Evolutionary conservation across 306 rosid species (phyloP).

Genomic region (Fragaria vesca): DNA sequence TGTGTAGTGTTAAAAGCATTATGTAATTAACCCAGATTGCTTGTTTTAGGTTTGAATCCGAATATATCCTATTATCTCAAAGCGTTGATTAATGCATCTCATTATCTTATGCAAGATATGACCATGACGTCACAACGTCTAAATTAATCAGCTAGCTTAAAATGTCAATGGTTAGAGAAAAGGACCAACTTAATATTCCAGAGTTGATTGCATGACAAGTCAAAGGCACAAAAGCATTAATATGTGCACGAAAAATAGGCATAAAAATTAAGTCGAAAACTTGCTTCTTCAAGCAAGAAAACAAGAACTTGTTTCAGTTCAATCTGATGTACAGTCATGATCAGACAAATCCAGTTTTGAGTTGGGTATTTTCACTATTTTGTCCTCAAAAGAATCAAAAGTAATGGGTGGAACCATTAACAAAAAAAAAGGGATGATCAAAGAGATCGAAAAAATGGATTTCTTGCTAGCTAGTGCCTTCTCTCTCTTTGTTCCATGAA

Average conservation of each 20-base stretch:
- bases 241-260: not conserved
- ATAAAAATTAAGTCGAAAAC: conserved; percentile 26
- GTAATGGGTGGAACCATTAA: conserved; percentile 45
- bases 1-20: not conserved
- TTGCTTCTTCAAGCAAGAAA: conserved; percentile 75
- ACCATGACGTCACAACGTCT: not conserved
- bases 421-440: conserved; percentile 20
- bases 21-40: not conserved
- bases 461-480: conserved; percentile 9
- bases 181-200: not conserved
- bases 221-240: not conserved
- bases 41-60: not conserved
- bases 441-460: not conserved
- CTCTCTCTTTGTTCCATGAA: conserved; percentile 44
- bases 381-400: conserved; percentile 34
- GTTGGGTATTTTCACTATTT: conserved; percentile 2
- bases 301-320: conserved; percentile 36
- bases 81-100: not conserved
- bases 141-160: not conserved
- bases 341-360: conserved; percentile 16
- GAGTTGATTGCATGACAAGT: conserved; percentile 5
- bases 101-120: not conserved
- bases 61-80: not conserved
- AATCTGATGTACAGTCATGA: conserved; percentile 12
- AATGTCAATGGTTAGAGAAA: not conserved